Conservation (phyloP, 176 grass and related monocot species). For the Pontederia paniculata region DNA sequence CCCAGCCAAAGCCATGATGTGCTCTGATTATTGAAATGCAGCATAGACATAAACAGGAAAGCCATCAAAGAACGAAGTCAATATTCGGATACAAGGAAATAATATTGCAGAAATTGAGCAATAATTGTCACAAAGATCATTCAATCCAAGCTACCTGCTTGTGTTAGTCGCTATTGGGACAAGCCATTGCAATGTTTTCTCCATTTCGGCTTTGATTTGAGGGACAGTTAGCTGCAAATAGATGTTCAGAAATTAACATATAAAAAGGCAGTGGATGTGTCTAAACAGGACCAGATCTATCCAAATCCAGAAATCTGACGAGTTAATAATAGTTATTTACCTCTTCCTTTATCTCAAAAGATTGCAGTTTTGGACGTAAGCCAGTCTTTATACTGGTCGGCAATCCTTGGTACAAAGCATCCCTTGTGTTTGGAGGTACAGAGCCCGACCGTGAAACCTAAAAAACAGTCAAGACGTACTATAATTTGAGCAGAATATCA, state of each 20-base stretch:
- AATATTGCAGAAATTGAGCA: constrained; percentile 4
- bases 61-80: neutral
- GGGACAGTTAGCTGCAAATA: constrained; percentile 30
- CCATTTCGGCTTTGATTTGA: constrained; percentile 33
- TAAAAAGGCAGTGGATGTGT: neutral
- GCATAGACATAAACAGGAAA: neutral
- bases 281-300: neutral
- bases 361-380: constrained; percentile 1
- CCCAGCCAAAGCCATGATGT: constrained; percentile 33
- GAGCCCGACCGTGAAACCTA: constrained; percentile 2
- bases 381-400: constrained; percentile 1
- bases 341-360: constrained; percentile 2
- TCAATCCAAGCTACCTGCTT: constrained; percentile 19
- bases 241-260: neutral
- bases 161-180: constrained; percentile 48
- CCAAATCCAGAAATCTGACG: neutral
- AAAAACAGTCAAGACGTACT: neutral
- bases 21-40: constrained; percentile 19
- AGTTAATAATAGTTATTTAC: neutral
- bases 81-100: neutral
- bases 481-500: neutral
- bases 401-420: constrained; percentile 8
- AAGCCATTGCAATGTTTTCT: constrained; percentile 47
- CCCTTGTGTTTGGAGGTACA: constrained; percentile 10
- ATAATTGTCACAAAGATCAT: neutral